Evolutionary conservation across 73 alveolate genomes (phyloP).

Genomic region (Paramecium biaurelia): DNA sequence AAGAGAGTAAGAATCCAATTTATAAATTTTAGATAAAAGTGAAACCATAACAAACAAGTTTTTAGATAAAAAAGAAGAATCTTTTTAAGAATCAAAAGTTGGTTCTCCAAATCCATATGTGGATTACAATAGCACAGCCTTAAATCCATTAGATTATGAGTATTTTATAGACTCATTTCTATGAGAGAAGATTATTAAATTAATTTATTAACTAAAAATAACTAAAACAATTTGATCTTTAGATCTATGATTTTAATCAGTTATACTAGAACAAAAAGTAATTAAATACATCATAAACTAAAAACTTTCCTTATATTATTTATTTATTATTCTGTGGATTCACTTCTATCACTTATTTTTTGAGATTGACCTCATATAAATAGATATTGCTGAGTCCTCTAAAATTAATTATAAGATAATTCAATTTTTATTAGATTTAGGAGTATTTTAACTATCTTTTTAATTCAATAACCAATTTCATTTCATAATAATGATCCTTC

Average conservation of each 20-base stretch:
- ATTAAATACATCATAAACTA: too few relatives aligned
- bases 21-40: not conserved
- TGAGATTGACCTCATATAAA: too few relatives aligned
- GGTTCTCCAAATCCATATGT: conserved; percentile 56
- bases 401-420: too few relatives aligned
- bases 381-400: too few relatives aligned
- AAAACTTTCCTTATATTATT: not conserved
- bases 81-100: not conserved
- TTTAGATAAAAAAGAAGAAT: conserved; percentile 14
- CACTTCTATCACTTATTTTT: too few relatives aligned
- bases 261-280: not conserved
- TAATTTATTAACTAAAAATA: not conserved
- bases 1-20: not conserved
- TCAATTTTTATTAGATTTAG: too few relatives aligned
- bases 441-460: too few relatives aligned
- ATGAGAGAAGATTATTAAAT: conserved; percentile 2
- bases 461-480: too few relatives aligned
- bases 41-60: not conserved
- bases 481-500: not conserved
- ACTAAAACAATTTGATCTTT: not conserved
- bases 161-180: not conserved
- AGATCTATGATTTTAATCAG: not conserved
- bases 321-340: too few relatives aligned
- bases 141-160: not conserved
- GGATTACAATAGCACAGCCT: not conserved